Base-by-base conservation (phyloP, 108 stramenopile genomes). In the Pseudonitzschia pungens region DNA sequence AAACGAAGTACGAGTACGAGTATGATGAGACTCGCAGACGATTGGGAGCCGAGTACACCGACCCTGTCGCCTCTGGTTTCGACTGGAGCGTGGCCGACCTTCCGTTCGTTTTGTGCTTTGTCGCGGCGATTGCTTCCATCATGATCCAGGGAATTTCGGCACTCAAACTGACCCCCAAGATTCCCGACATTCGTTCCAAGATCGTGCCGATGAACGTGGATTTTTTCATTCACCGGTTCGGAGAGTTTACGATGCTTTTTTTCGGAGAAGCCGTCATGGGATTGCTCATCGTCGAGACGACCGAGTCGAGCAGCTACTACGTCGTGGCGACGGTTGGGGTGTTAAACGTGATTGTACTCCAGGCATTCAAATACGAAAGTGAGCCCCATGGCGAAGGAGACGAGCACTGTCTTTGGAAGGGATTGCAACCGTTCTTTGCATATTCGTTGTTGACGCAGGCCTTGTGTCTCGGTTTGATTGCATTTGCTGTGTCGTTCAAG, bases 191-290 rank as follows among this genome's bases (percentile, higher is more conserved):
- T 36, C 69, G 70, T 8, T 36, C 36, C 36, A 36, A 36, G 36
- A 36, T 36, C 36, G 36, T 36, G 36, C 36, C 36, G 8, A 77
- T 86, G 75, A 85, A 90, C 51, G 69, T 85, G 45, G 82, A 83
- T 16, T 89, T 81, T 74, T 59, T 57, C 66, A 87, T 87, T 48
- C 90, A 91, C 77, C 78, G 90, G 8, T 85, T 83, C 52, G 90
- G 90, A 69, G 90, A 91, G 67, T 88, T 83, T 81, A 85, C 57
- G 41, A 84, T 91, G 86, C 70, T 91, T 16, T 82, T 91, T 81
- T 72, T 91, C 26, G 90, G 90, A 7, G 90, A 91, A 62, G 65
- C 73, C 40, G 68, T 91, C 14, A 50, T 91, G 51, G 73, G 71
- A 22, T 62, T 91, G 43, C 64, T 91, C 15, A 83, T 91, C 62